Evolutionary conservation across 2,329 filamentous ascomycete species (phyloP), one percentile per base, ranked within the genome.

Genomic region (Calonectria montana): DNA sequence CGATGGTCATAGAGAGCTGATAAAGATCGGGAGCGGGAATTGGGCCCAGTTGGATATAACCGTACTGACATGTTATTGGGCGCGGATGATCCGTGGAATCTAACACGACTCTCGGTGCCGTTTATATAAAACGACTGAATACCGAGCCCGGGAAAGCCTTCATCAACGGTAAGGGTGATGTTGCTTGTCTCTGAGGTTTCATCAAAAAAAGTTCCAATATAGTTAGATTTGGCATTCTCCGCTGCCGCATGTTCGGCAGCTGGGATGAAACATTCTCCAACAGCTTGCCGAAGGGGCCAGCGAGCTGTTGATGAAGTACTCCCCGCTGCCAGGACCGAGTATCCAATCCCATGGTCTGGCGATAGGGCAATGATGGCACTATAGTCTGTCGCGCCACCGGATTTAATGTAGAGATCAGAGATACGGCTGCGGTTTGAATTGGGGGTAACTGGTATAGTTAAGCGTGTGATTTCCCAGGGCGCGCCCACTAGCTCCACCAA

Each of bases 331-430:
- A 73, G n/a, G 12, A 75, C 25, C 4, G 53, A 55, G 50, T 71
- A 43, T 4, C 65, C 71, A 7, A 86, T 67, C 48, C 82, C 82
- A 70, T 87, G 86, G 73, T 87, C 85, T 0, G 86, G 85, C 0
- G 87, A 74, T 5, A 88, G 75, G 12, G 79, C 81, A 4, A 87
- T 68, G 4, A 79, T 65, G n/a, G 81, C 75, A 72, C 82, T 80
- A 74, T 87, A 87, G 29, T 70, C 61, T 21, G 82, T 81, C 9
- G 85, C 62, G 65, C 82, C 82, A n/a, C 86, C 87, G 4, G 73
- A 74, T 72, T 88, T 88, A 23, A 84, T 84, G 77, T 86, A 87
- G 2, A 88, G 43, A 59, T 88, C 85, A 21, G 86, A 76, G 4
- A 84, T 73, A 7, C 83, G 83, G 37, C 81, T 79, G 68, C 78